phyloP scores from a whole-genome alignment of 768 basidiomycete genomes.

The Cyathus striatus region DNA sequence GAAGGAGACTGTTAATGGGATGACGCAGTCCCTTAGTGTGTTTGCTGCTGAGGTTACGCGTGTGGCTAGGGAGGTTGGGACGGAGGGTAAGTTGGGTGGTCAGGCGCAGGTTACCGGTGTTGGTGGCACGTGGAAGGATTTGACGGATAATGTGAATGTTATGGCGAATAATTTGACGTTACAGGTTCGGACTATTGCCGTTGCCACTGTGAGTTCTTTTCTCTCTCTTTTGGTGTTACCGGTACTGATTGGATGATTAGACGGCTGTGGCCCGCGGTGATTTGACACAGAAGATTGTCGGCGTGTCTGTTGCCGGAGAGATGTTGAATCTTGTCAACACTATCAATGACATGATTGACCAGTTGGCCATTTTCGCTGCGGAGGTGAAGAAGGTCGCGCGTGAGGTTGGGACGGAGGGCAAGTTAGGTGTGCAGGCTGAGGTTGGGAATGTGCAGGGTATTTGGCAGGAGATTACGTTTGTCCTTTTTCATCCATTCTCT shows the following conservation, averaged over 20 bases:
- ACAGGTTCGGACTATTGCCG: conserved; percentile 91
- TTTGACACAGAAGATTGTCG: conserved; percentile 88
- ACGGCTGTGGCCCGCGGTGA: conserved; percentile 94
- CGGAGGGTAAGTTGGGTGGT: conserved; percentile 91
- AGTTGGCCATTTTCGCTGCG: conserved; percentile 49
- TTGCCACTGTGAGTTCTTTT: conserved; percentile 66
- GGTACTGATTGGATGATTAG: conserved; percentile 7
- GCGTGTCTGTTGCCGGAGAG: conserved; percentile 91
- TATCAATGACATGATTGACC: conserved; percentile 83
- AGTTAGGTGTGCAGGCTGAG: conserved; percentile 95
- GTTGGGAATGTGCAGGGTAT: conserved; percentile 96
- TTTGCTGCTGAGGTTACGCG: conserved; percentile 80
- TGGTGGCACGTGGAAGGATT: conserved; percentile 95
- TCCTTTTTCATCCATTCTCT: conserved; percentile 10
- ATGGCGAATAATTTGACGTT: conserved; percentile 95
- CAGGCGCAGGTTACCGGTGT: conserved; percentile 93
- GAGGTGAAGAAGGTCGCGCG: conserved; percentile 91
- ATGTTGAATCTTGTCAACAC: conserved; percentile 95
- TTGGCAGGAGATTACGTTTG: conserved; percentile 98
- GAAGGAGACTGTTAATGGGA: conserved; percentile 91
- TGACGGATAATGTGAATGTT: conserved; percentile 94
- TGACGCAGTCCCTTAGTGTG: conserved; percentile 84
- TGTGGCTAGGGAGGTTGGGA: conserved; percentile 95
- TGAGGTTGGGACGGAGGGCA: conserved; percentile 98
- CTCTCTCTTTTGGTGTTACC: background rate